Percentiles rank a stretch among this genome's conserved stretches.
Conservation (phyloP, 169 alveolate genomes). For the Cryptosporidium felis region DNA sequence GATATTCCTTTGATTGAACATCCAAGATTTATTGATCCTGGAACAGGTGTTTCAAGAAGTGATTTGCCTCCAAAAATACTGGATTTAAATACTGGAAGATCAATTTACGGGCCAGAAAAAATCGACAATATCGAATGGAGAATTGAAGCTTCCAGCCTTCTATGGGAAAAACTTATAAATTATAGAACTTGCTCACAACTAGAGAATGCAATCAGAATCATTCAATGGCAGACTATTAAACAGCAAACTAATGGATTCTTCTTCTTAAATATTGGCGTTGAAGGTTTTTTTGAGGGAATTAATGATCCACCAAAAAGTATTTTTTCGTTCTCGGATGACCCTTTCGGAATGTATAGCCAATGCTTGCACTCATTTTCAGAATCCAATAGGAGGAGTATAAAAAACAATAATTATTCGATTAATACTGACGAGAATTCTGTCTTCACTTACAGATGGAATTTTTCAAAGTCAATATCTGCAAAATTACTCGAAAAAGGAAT, state of each 20-base stretch:
- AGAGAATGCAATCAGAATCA: slow-evolving; percentile 34
- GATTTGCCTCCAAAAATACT: slow-evolving; percentile 16
- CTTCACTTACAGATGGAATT: slow-evolving; percentile 24
- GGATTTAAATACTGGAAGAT: slow-evolving; percentile 34
- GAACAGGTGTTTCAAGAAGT: neutral
- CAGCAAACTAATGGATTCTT: slow-evolving; percentile 60
- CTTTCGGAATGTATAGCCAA: slow-evolving; percentile 67
- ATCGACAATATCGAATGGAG: slow-evolving; percentile 37
- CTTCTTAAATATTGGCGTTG: slow-evolving; percentile 43
- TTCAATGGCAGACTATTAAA: slow-evolving; percentile 52
- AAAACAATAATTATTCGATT: neutral
- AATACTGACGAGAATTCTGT: neutral
- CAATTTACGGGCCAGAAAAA: neutral
- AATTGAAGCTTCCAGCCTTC: slow-evolving; percentile 46
- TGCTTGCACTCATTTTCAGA: slow-evolving; percentile 63
- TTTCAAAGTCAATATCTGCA: slow-evolving; percentile 23
- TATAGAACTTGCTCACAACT: slow-evolving; percentile 9
- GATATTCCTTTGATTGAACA: slow-evolving; percentile 19
- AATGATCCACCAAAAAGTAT: slow-evolving; percentile 49
- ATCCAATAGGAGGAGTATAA: slow-evolving; percentile 14
- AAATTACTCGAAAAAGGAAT: slow-evolving; percentile 31
- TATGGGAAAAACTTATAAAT: slow-evolving; percentile 32
- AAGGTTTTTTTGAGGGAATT: slow-evolving; percentile 13
- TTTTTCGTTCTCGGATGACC: slow-evolving; percentile 56
- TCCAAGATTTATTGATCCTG: slow-evolving; percentile 26